These are phyloP conservation scores for Evansstolkia leycettana DNA, from an alignment of 495 filamentous ascomycete genomes.

Conservation along the genomic window DNA sequence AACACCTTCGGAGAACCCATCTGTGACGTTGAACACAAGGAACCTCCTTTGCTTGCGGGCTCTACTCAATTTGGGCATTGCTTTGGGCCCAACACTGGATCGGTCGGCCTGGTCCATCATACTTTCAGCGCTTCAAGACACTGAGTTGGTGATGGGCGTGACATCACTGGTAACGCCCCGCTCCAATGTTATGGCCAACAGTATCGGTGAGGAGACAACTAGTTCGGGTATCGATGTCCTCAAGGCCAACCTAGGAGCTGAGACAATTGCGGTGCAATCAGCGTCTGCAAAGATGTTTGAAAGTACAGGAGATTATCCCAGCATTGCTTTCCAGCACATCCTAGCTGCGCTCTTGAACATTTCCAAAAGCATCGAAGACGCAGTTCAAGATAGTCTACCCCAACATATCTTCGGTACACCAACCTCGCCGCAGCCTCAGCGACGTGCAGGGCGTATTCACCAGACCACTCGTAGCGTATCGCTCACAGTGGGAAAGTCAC, in stretches of 20 bases:
- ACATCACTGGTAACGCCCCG: slow-evolving; percentile 20
- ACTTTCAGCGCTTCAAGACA: slow-evolving; percentile 81
- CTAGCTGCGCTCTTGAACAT: slow-evolving; percentile 60
- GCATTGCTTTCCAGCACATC: slow-evolving; percentile 66
- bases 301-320: slow-evolving; percentile 78
- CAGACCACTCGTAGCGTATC: slow-evolving; percentile 51
- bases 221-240: slow-evolving; percentile 33
- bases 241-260: slow-evolving; percentile 52
- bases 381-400: slow-evolving; percentile 14
- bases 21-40: slow-evolving; percentile 60
- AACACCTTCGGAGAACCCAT: slow-evolving; percentile 10
- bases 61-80: slow-evolving; percentile 86
- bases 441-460: slow-evolving; percentile 26
- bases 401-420: slow-evolving; percentile 9
- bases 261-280: slow-evolving; percentile 80
- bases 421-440: slow-evolving; percentile 19
- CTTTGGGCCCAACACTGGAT: slow-evolving; percentile 76
- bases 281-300: slow-evolving; percentile 81
- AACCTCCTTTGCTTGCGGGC: slow-evolving; percentile 86
- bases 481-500: slow-evolving; percentile 24
- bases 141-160: slow-evolving; percentile 69
- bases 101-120: slow-evolving; percentile 75
- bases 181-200: slow-evolving; percentile 18
- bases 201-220: slow-evolving; percentile 13
- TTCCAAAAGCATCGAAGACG: slow-evolving; percentile 31